A percentile compares a stretch with the other conserved stretches of the same genome.
Evolutionary conservation across 1,139 yeast species (phyloP).

Genomic region (Yamadazyma atmosphaerica): DNA sequence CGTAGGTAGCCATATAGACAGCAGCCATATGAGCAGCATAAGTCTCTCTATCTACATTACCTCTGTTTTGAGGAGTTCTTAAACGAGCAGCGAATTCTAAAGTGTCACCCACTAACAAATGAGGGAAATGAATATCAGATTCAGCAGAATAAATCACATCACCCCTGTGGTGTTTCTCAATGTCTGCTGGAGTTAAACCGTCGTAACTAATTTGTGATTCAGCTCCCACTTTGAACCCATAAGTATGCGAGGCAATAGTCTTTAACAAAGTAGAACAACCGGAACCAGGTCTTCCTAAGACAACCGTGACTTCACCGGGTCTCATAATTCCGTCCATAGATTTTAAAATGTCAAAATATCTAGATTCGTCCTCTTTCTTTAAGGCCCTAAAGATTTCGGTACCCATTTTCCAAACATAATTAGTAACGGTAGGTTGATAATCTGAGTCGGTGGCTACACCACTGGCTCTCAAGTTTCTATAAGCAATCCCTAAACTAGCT

Average conservation of each 20-base stretch:
- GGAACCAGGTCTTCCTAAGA: slow-evolving; percentile 80
- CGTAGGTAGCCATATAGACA: slow-evolving; percentile 43
- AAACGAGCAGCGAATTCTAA: slow-evolving; percentile 41
- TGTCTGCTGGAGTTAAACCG: slow-evolving; percentile 30
- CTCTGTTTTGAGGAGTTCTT: slow-evolving; percentile 61
- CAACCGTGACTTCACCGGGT: slow-evolving; percentile 77
- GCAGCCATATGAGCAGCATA: slow-evolving; percentile 44
- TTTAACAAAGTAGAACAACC: slow-evolving; percentile 82
- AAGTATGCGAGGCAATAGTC: slow-evolving; percentile 67
- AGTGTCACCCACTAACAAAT: slow-evolving; percentile 54
- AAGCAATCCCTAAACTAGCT: slow-evolving; percentile 65
- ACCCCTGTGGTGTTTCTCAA: slow-evolving; percentile 30
- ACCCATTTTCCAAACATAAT: slow-evolving; percentile 34
- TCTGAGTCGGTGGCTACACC: slow-evolving; percentile 81
- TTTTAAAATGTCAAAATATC: slow-evolving; percentile 31
- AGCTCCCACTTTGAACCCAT: slow-evolving; percentile 63
- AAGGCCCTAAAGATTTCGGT: slow-evolving; percentile 15
- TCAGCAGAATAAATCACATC: slow-evolving; percentile 57
- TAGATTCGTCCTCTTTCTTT: slow-evolving; percentile 15
- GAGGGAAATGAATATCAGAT: slow-evolving; percentile 56
- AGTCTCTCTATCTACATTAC: slow-evolving; percentile 53
- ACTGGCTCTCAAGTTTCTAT: slow-evolving; percentile 65
- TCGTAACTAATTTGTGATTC: slow-evolving; percentile 43
- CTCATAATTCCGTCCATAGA: slow-evolving; percentile 38
- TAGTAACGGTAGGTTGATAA: slow-evolving; percentile 72